Base-by-base conservation (phyloP, 768 basidiomycete genomes). In the Coprinopsis strossmayeri region DNA sequence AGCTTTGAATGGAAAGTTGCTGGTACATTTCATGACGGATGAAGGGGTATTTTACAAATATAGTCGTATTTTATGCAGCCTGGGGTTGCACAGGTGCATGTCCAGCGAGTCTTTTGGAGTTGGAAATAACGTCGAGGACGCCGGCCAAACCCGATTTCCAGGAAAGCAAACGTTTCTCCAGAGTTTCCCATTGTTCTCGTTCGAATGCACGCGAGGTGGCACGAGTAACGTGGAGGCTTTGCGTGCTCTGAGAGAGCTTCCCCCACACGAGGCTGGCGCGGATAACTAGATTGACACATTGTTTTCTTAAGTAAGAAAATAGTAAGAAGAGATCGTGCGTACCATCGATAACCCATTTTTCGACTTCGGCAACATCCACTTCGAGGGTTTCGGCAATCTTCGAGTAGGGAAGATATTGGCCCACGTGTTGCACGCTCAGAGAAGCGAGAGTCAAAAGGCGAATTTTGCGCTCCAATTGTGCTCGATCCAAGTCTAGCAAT, bases 331-430 rank as follows among this genome's bases (percentile, higher is more conserved):
- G 51, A 13, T 38, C 45, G 17, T 5, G 46, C 71, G 52, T 59
- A 91, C 90, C 83, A 66, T 92, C 88, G 53, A 93, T 92, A 34
- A 82, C 81, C 88, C 89, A 92, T 58, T 78, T 82, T 62, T 93
- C 91, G 24, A 93, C 88, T 51, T 87, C 71, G 21, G 75, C 68
- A 18, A 64, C 52, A 21, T 81, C 74, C 5, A 90, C 79, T 54
- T 87, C 78, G 37, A 93, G 66, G 11, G 77, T 71, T 24, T 79
- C 70, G 1, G 84, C 82, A 30, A 94, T 79, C 57, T 73, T 76
- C 9, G 78, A 62, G 63, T 93, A 93, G 0, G 83, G 66, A 12
- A 94, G 70, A 56, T 83, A 81, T 39, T 78, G 77, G 7, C 88
- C 87, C 27, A 90, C 74, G 59, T 88, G 77, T 55, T 84, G 71